Conservation (phyloP, 495 filamentous ascomycete genomes). For the Penicillium mononematosum region DNA sequence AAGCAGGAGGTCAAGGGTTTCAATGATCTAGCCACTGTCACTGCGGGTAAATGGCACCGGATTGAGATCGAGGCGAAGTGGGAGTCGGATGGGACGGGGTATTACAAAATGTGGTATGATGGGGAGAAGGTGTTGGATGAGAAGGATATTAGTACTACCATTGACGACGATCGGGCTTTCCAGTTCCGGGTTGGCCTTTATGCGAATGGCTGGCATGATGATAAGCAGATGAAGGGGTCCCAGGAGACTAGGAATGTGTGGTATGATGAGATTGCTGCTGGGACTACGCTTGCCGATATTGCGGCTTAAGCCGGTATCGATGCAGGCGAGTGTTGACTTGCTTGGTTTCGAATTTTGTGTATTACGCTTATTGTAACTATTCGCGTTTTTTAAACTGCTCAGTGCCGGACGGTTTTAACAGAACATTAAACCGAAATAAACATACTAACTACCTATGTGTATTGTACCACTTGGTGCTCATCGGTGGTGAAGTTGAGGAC, state of each 20-base stretch:
- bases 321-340: background rate
- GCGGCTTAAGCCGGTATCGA: background rate
- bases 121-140: slow-evolving; percentile 47
- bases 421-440: background rate
- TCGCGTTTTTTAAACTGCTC: background rate
- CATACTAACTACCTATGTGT: background rate
- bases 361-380: background rate
- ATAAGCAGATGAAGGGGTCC: slow-evolving; percentile 39
- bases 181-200: slow-evolving; percentile 56
- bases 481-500: background rate
- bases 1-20: slow-evolving; percentile 34
- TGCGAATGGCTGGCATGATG: slow-evolving; percentile 57
- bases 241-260: slow-evolving; percentile 52
- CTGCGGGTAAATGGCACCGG: slow-evolving; percentile 49
- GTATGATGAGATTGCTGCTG: slow-evolving; percentile 54
- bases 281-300: slow-evolving; percentile 48
- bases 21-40: slow-evolving; percentile 37
- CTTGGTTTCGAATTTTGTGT: background rate
- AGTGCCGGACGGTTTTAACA: background rate
- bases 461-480: background rate
- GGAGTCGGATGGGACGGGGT: slow-evolving; percentile 47
- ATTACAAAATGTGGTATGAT: slow-evolving; percentile 52
- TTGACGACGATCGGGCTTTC: slow-evolving; percentile 45
- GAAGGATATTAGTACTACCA: slow-evolving; percentile 44
- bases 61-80: slow-evolving; percentile 51